Evolutionary conservation across 2,329 filamentous ascomycete genomes (phyloP).

Genomic region (Sporothrix dimorphospora): DNA sequence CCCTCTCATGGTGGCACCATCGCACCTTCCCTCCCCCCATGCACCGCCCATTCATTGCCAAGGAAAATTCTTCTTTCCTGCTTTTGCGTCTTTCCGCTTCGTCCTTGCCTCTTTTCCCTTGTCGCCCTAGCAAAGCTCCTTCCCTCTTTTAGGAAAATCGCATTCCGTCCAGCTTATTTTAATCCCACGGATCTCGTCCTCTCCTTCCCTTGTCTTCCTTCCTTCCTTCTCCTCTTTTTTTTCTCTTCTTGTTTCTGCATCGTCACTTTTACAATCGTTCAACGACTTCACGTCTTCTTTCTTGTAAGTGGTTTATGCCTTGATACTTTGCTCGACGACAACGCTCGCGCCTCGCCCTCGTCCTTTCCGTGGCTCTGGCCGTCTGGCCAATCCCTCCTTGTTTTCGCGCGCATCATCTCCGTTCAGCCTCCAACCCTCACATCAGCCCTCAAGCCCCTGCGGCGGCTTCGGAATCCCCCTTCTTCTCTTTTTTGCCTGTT

Average conservation of each 20-base stretch:
- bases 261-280: constrained; percentile 14
- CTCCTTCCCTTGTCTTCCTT: background rate
- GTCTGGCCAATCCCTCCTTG: background rate
- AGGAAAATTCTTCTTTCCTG: constrained; percentile 20
- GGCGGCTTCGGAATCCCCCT: background rate
- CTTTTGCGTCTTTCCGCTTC: constrained; percentile 22
- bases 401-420: constrained; percentile 13
- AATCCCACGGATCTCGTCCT: constrained; percentile 3
- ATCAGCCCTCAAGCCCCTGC: constrained; percentile 13
- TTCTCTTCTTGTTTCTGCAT: constrained; percentile 12
- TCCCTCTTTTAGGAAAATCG: background rate
- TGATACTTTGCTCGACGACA: background rate
- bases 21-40: constrained; percentile 16
- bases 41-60: constrained; percentile 19
- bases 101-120: background rate
- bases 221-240: background rate
- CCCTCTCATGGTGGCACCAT: background rate
- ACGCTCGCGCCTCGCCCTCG: constrained; percentile 13
- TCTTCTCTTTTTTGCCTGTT: constrained; percentile 23
- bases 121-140: constrained; percentile 21
- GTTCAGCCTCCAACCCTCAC: background rate
- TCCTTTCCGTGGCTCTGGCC: background rate
- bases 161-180: background rate
- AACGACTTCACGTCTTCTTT: constrained; percentile 17
- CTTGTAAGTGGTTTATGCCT: constrained; percentile 12